These are phyloP conservation scores for Heterobasidion irregulare DNA, from an alignment of 1,284 basidiomycete genomes.

Conservation along the genomic window DNA sequence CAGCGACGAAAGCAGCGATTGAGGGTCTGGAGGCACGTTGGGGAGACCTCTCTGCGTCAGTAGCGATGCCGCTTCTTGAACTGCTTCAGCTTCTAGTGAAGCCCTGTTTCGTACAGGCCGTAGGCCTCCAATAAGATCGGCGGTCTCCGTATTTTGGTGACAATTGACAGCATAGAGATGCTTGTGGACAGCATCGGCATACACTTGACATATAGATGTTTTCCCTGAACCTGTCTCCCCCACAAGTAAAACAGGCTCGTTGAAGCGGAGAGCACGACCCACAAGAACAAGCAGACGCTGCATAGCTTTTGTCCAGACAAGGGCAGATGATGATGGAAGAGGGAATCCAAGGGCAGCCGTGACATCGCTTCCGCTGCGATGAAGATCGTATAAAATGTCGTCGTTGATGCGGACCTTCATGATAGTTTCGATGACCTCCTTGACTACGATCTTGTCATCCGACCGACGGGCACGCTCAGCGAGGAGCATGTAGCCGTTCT, in stretches of 20 bases:
- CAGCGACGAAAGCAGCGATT: slow-evolving; percentile 28
- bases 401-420: slow-evolving; percentile 88
- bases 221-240: slow-evolving; percentile 98
- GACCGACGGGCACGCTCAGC: slow-evolving; percentile 83
- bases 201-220: slow-evolving; percentile 93
- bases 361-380: slow-evolving; percentile 34
- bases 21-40: slow-evolving; percentile 21
- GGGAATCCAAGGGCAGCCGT: slow-evolving; percentile 46
- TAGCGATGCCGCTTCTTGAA: slow-evolving; percentile 31
- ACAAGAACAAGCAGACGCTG: slow-evolving; percentile 84
- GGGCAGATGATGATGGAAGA: slow-evolving; percentile 37
- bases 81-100: slow-evolving; percentile 34
- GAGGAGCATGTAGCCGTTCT: slow-evolving; percentile 97
- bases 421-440: slow-evolving; percentile 85
- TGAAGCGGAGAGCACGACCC: slow-evolving; percentile 76
- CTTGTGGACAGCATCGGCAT: slow-evolving; percentile 62
- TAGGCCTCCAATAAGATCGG: slow-evolving; percentile 92
- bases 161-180: slow-evolving; percentile 81
- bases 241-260: slow-evolving; percentile 96
- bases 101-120: slow-evolving; percentile 85
- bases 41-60: slow-evolving; percentile 34
- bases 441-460: slow-evolving; percentile 87
- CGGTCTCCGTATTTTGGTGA: slow-evolving; percentile 99
- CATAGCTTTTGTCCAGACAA: slow-evolving; percentile 95
- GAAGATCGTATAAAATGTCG: slow-evolving; percentile 57